Evolutionary conservation across 768 basidiomycete species (phyloP).

Genomic region (Boletus reticulatus): DNA sequence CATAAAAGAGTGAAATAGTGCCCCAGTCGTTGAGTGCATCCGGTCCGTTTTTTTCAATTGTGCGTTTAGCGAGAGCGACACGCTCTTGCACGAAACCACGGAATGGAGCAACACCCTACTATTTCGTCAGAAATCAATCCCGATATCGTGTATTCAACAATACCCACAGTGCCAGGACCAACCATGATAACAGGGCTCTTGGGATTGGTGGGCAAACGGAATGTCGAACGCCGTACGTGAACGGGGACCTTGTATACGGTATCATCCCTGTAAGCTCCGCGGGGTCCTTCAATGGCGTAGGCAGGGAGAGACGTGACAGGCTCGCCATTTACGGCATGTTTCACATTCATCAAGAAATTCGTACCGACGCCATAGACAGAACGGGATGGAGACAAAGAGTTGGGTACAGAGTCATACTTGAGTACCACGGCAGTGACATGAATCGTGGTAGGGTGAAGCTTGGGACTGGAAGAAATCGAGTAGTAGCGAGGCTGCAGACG

Average conservation of each 20-base stretch:
- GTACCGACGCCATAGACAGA: constrained; percentile 90
- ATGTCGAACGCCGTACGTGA: constrained; percentile 94
- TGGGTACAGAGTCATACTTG: constrained; percentile 76
- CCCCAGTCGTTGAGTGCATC: constrained; percentile 97
- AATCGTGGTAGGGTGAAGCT: constrained; percentile 82
- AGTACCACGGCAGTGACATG: constrained; percentile 96
- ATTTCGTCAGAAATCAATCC: constrained; percentile 6
- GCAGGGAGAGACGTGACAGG: constrained; percentile 51
- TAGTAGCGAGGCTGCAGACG: constrained; percentile 97
- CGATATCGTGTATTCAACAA: not conserved
- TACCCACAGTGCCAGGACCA: constrained; percentile 93
- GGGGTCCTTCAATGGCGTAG: constrained; percentile 89
- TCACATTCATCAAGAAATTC: constrained; percentile 94
- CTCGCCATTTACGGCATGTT: constrained; percentile 67
- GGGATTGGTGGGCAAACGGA: constrained; percentile 95
- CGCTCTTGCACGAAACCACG: constrained; percentile 98
- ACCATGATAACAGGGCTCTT: constrained; percentile 99
- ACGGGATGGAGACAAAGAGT: constrained; percentile 50
- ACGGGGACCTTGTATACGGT: constrained; percentile 82
- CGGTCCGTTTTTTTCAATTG: constrained; percentile 92
- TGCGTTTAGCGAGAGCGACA: constrained; percentile 91
- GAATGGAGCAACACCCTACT: constrained; percentile 97
- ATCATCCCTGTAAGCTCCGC: constrained; percentile 75
- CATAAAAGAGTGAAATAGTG: constrained; percentile 91
- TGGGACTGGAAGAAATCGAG: constrained; percentile 97